Base-by-base conservation (phyloP, 208 protist genomes). In the Leishmania gerbilli region DNA sequence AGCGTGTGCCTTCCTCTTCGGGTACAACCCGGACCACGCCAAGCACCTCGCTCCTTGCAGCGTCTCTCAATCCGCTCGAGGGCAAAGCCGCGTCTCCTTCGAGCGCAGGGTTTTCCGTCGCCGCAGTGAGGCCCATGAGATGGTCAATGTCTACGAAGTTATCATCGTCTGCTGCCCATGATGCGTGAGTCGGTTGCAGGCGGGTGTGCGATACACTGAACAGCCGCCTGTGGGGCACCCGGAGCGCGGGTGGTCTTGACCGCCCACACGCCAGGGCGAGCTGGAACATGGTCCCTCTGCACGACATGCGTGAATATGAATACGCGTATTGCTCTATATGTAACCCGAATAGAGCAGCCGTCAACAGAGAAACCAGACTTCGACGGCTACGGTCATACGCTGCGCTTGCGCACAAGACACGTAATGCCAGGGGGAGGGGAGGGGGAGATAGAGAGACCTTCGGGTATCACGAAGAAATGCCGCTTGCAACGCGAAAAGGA, bases 81-180 rank as follows among this genome's bases (percentile, higher is more conserved):
- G 74, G 31, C 56, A 24, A 60, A 4, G 74, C 37, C 24, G 51
- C 3, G 34, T 24, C 37, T 31, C 15, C 21, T 37, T 9, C 4
- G 1, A 40, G 69, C 11, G 45, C 69, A 15, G 27, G 24, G 45
- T 37, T 53, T 55, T 51, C 24, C 34, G 3, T n/a, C 9, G 34
- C 40, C 21, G 27, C 64, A 56, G 68, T 37, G 34, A 68, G 21
- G 42, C 51, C 77, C 51, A 65, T 55, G 58, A 74, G 51, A 55
- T 1, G 40, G 64, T 91, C 88, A 53, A 93, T 76, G 78, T 93
- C 90, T 9, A 93, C 88, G 79, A 93, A 93, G 68, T 91, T 86
- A 47, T 88, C 82, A 3, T 89, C 76, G 0, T 71, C 37, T 31
- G n/a, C 60, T 74, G 21, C 21, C 6, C 1, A n/a, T 74, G 37